Evolutionary conservation across 2,329 filamentous ascomycete genomes (phyloP).

Genomic region (Verticillium dahliae): DNA sequence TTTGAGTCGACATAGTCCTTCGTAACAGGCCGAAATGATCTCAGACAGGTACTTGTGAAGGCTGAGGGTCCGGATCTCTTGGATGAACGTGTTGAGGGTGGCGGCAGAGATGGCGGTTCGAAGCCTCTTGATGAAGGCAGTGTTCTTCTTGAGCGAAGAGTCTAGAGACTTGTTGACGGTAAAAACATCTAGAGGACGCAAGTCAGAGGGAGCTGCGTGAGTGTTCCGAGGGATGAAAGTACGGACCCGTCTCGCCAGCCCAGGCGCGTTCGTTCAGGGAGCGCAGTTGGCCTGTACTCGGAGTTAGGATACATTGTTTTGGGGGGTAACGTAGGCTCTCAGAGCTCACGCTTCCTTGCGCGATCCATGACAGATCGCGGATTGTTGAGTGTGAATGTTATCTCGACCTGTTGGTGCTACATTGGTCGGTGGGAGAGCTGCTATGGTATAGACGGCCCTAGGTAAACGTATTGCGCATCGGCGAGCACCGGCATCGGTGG

Average conservation of each 20-base stretch:
- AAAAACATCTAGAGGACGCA: conserved; percentile 59
- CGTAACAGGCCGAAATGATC: conserved; percentile 92
- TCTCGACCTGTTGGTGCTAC: conserved; percentile 32
- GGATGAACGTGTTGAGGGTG: conserved; percentile 74
- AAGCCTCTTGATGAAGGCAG: conserved; percentile 92
- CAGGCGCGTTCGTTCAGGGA: conserved; percentile 81
- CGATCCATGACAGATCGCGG: conserved; percentile 52
- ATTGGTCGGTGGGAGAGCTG: conserved; percentile 34
- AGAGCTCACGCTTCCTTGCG: conserved; percentile 52
- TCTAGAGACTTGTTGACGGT: conserved; percentile 74
- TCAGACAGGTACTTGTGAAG: conserved; percentile 96
- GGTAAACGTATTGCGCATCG: conserved; percentile 24
- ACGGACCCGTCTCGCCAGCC: conserved; percentile 77
- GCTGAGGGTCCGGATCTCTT: conserved; percentile 85
- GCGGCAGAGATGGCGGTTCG: conserved; percentile 80
- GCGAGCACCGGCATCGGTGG: conserved; percentile 32
- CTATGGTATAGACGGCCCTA: conserved; percentile 33
- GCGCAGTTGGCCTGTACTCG: conserved; percentile 71
- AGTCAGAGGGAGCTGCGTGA: conserved; percentile 9
- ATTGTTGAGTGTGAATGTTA: conserved; percentile 9
- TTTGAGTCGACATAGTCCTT: conserved; percentile 88
- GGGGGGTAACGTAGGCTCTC: not conserved
- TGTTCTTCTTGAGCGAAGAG: conserved; percentile 96
- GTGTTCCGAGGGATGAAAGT: conserved; percentile 7
- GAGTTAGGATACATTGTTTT: not conserved